phyloP scores from a whole-genome alignment of 805 yeast species.

The Cephaloascus fragrans region DNA sequence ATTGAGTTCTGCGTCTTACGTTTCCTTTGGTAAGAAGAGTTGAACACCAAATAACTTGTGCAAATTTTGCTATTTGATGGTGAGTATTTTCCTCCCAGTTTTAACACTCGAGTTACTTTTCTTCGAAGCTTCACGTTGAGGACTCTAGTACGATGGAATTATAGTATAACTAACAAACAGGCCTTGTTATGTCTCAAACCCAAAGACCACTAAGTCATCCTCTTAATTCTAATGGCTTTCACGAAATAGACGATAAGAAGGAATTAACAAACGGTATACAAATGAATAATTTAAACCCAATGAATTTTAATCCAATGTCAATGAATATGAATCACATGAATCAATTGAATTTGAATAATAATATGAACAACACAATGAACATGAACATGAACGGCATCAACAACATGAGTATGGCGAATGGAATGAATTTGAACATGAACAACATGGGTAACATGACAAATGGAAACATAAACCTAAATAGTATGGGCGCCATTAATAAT shows the following conservation, averaged over 20 bases:
- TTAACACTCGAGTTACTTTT: no score
- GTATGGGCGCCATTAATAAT: background rate
- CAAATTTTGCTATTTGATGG: no score
- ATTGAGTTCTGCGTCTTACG: no score
- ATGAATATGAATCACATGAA: constrained; percentile 2
- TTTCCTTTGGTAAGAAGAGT: no score
- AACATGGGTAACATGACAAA: constrained; percentile 1
- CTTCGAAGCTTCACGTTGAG: no score
- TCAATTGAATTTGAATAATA: background rate
- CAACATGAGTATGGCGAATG: background rate
- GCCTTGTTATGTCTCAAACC: background rate
- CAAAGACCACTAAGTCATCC: constrained; percentile 2
- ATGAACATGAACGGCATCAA: background rate
- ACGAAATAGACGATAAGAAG: background rate
- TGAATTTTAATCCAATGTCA: constrained; percentile 4
- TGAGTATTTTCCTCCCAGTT: no score
- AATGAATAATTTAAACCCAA: constrained; percentile 3
- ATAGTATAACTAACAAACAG: no score
- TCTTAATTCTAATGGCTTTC: constrained; percentile 3
- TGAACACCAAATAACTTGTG: no score
- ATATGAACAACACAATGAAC: background rate
- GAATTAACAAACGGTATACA: background rate
- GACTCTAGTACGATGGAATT: no score
- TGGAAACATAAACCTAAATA: no score
- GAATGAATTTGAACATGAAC: constrained; percentile 1